Base-by-base conservation (phyloP, 495 filamentous ascomycete species). In the Podospora pseudocomata region DNA sequence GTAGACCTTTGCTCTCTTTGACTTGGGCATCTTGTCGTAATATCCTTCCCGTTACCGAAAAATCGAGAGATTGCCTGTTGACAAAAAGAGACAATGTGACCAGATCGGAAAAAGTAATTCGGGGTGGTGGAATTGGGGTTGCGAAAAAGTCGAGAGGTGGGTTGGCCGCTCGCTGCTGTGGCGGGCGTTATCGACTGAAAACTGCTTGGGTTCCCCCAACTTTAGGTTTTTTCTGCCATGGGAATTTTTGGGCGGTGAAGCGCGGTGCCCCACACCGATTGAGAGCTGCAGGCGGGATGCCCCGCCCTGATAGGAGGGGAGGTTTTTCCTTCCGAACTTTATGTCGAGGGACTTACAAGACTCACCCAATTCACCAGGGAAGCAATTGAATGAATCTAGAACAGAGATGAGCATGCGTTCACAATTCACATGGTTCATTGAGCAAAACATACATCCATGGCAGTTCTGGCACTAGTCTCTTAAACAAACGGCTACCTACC, bases 1-100 rank as follows among this genome's bases (percentile, higher is more conserved):
- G 70, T 95, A 87, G 77, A 96, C 85, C 77, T 89, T 93, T 68
- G 90, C 86, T 77, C 95, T 92, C 85, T 97, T 99, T 67, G 94
- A 97, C 82, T 92, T 92, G 73, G 95, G 96, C 95, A 99, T 99
- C 74, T 71, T 91, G n/a, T 54, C 27, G 30, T 18, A 19, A 2
- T 59, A 9, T 18, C 19, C 11, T 18, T 18, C 15, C 54, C 16
- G 5, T 5, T 18, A 20, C 16, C 4, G 16, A 56, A 58, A 58
- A 58, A 19, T 19, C 19, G 55, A 58, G 15, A 13, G 23, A 20
- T 49, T 11, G 39, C n/a, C 5, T 58, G 55, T 7, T 58, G 55
- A 19, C 7, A 18, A 18, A 19, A 20, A 58, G 55, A n/a, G 55
- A n/a, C 23, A 26, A 26, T 19, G n/a, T 11, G 19, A 18, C 16